Base-by-base conservation (phyloP, 2,329 filamentous ascomycete genomes). In the Aschersonia sp. region DNA sequence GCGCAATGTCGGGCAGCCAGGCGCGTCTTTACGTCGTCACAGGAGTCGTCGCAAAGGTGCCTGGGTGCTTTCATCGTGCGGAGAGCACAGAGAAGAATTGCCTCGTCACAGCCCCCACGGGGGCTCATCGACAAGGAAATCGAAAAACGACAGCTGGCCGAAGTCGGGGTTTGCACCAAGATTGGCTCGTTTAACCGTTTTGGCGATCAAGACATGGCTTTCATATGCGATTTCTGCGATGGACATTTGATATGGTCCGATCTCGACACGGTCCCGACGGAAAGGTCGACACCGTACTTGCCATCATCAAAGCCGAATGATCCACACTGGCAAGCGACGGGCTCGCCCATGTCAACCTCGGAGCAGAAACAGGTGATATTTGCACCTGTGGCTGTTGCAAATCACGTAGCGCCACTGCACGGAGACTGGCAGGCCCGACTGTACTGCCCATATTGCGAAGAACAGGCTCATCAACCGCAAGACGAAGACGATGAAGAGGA, bases 181-280 rank as follows among this genome's bases (percentile, higher is more conserved):
- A 65, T 75, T 2, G 77, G 77, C n/a, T 64, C 66, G 31, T 79
- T 79, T 51, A 71, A 77, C 60, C 68, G 74, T 10, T 71, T 78
- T 47, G 73, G 69, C 42, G 71, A 77, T 32, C 58, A 61, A 40
- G 75, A 78, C 51, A 67, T 78, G 45, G 75, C 71, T 5, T 80
- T 79, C 54, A 65, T 77, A 5, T 80, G 77, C 62, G 75, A 80
- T 61, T 80, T 73, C 56, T 80, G 77, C 61, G 75, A 79, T 56
- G 77, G 77, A 2, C 74, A 75, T 55, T 62, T 80, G 30, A 61
- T 80, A 29, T 80, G 77, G 77, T 68, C 74, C 49, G 73, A 80
- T 55, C 54, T 80, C 32, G 66, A 70, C 52, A 64, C 61, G 45
- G 72, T 79, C 62, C 75, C 76, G 5, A 70, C 70, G 2, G 60